Base-by-base conservation (phyloP, 257 asterid genomes). In the Solanum infundibuliforme region DNA sequence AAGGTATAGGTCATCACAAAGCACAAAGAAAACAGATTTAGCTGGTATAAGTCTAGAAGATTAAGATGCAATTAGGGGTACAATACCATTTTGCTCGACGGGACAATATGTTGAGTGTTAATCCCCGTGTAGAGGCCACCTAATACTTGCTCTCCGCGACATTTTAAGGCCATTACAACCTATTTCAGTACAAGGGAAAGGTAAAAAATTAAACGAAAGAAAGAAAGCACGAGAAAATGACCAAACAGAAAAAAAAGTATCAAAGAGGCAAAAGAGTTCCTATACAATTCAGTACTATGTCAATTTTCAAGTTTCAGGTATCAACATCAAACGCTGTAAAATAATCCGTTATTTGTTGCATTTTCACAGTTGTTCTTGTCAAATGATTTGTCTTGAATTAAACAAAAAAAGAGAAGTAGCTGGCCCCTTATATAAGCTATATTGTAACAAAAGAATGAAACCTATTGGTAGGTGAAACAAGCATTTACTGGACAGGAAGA, bases 91-190 rank as follows among this genome's bases (percentile, higher is more conserved):
- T 95, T 97, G 95, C 99, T 97, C 25, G 98, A 95, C 93, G 92
- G 93, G 83, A 91, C 14, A 88, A 97, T 97, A 88, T 97, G 96
- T 83, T 92, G 90, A 18, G 96, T 93, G 88, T 92, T 94, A 87
- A 95, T 94, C 88, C 98, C 99, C 39, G 98, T 95, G 88, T 93
- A 91, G 79, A 97, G 98, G 68, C 99, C 98, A 85, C 90, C 91
- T 69, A 95, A 38, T 43, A 90, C 90, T 88, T 97, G 97, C 86
- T 89, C 96, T 65, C 98, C 99, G 7, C 98, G 98, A 89, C 99
- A 97, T 91, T 94, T 97, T 25, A 97, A 13, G 87, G 98, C 95
- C 99, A 97, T 94, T 85, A 95, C 98, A 87, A 97, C 99, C 99
- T 95, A 89, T 73, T 48, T 46, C 66, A 55, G 39, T 7, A 88